These are phyloP conservation scores for Phytophthora pinifolia DNA, from an alignment of 352 stramenopile genomes.

Conservation along the genomic window DNA sequence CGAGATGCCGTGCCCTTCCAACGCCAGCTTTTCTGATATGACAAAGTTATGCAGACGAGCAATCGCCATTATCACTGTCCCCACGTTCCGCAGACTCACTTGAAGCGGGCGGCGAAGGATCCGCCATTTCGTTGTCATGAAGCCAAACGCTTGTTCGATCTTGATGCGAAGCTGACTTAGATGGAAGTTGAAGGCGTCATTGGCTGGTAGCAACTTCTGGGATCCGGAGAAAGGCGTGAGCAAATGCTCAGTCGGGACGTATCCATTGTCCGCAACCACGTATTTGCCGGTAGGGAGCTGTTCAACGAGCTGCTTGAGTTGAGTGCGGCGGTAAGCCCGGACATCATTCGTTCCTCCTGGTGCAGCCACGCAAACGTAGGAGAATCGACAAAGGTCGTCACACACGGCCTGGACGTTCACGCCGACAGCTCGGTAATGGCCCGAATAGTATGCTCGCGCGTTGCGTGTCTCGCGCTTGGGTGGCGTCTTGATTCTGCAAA, in stretches of 20 bases:
- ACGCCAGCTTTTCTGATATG: too few relatives aligned
- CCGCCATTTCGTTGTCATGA: background rate
- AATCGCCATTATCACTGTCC: too few relatives aligned
- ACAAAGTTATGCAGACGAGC: too few relatives aligned
- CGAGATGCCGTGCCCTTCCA: too few relatives aligned
- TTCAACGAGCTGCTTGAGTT: background rate
- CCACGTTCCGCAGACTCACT: too few relatives aligned
- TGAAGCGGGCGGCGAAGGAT: background rate
- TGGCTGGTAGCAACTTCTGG: background rate
- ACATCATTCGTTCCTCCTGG: background rate
- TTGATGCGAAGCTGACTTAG: background rate
- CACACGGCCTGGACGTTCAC: too few relatives aligned
- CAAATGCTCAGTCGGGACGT: constrained; percentile 8
- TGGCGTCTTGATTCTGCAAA: background rate
- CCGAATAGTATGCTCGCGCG: background rate
- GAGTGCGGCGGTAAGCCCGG: background rate
- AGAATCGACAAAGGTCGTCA: background rate
- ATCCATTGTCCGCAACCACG: constrained; percentile 2
- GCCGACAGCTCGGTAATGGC: background rate
- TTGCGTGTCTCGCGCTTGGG: background rate
- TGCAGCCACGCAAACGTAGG: background rate
- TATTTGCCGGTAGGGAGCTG: background rate
- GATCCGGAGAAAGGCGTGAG: background rate
- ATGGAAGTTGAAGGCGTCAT: constrained; percentile 2
- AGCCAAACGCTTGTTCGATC: constrained; percentile 6